Evolutionary conservation across 2,329 filamentous ascomycete genomes (phyloP).

Genomic region (Aspergillus brasiliensis): DNA sequence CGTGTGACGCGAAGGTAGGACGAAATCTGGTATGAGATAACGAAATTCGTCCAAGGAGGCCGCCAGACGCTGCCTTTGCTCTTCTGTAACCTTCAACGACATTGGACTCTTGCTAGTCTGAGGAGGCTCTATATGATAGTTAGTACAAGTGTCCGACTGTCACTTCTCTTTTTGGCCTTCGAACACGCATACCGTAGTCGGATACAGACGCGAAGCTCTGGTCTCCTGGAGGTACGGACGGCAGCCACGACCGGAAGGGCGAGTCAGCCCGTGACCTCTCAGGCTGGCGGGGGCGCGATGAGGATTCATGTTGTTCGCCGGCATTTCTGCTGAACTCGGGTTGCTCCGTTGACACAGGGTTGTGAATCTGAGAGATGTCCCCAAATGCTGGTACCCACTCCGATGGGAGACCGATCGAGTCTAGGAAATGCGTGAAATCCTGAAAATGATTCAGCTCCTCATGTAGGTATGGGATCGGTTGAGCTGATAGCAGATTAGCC

Average conservation of each 20-base stretch:
- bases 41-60: slow-evolving; percentile 7
- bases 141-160: not conserved
- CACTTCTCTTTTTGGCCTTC: too few relatives aligned
- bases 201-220: slow-evolving; percentile 36
- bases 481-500: slow-evolving; percentile 19
- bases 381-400: slow-evolving; percentile 36
- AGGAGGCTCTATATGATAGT: slow-evolving; percentile 27
- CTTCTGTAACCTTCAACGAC: slow-evolving; percentile 22
- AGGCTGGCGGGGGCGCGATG: slow-evolving; percentile 20
- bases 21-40: slow-evolving; percentile 49
- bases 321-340: slow-evolving; percentile 22
- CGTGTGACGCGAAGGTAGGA: slow-evolving; percentile 69
- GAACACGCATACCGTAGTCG: slow-evolving; percentile 29
- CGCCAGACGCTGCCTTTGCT: slow-evolving; percentile 6
- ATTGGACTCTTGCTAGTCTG: slow-evolving; percentile 25
- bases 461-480: slow-evolving; percentile 32
- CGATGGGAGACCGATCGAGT: slow-evolving; percentile 37
- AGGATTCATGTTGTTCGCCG: slow-evolving; percentile 23
- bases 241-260: slow-evolving; percentile 37
- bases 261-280: slow-evolving; percentile 34
- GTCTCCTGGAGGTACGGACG: slow-evolving; percentile 34
- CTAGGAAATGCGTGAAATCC: slow-evolving; percentile 40
- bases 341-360: slow-evolving; percentile 24
- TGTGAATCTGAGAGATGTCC: slow-evolving; percentile 29
- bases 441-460: slow-evolving; percentile 40